Percentiles rank a stretch among this genome's conserved stretches.
phyloP scores from a whole-genome alignment of 2,329 filamentous ascomycete species.

The Lasiodiplodia hormozganensis region DNA sequence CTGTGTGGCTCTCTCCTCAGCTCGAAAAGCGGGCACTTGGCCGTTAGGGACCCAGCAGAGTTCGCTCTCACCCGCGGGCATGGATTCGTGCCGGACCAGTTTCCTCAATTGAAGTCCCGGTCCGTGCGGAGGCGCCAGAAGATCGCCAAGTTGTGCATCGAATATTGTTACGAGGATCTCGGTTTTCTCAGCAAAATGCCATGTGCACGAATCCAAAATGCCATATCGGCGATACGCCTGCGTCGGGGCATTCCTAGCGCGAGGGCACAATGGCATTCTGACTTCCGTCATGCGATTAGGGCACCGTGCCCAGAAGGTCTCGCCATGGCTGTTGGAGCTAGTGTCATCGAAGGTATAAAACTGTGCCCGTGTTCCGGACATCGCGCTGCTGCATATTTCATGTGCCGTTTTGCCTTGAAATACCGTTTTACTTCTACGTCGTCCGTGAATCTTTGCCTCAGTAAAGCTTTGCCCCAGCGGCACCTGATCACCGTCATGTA shows the following conservation, averaged over 20 bases:
- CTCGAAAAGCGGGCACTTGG: neutral
- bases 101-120: neutral
- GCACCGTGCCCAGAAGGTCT: slow-evolving; percentile 2
- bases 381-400: neutral
- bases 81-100: neutral
- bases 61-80: neutral
- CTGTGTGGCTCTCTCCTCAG: neutral
- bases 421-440: neutral
- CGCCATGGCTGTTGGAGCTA: neutral
- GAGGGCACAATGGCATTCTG: slow-evolving; percentile 17
- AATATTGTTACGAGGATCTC: slow-evolving; percentile 28
- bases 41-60: neutral
- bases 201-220: slow-evolving; percentile 21
- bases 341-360: slow-evolving; percentile 8
- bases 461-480: neutral
- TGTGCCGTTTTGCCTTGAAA: neutral
- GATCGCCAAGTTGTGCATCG: slow-evolving; percentile 27
- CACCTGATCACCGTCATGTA: slow-evolving; percentile 6
- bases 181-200: slow-evolving; percentile 26
- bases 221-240: slow-evolving; percentile 24
- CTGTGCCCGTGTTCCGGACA: neutral
- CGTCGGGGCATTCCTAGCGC: slow-evolving; percentile 12
- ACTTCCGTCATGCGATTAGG: slow-evolving; percentile 13
- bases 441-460: neutral
- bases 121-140: slow-evolving; percentile 10